phyloP scores from a whole-genome alignment of 129 eudicot species.

The Saposhnikovia divaricata region DNA sequence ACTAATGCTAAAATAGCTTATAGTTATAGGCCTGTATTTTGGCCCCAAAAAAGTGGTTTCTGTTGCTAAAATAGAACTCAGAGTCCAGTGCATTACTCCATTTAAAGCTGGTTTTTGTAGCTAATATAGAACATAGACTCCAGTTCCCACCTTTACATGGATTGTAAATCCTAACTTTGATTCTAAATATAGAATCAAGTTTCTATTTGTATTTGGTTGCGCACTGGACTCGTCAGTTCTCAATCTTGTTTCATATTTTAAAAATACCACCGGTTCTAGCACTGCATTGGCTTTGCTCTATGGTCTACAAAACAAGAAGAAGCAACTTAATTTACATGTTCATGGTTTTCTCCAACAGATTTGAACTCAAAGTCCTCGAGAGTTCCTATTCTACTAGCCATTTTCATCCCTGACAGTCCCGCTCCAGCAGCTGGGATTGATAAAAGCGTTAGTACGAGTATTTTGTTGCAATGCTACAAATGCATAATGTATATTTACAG shows the following conservation, averaged over 20 bases:
- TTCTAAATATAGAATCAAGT: not conserved
- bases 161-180: not conserved
- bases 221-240: not conserved
- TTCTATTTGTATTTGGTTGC: not conserved
- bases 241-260: not conserved
- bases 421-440: slow-evolving; percentile 89
- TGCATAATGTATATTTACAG: not conserved
- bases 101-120: not conserved
- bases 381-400: slow-evolving; percentile 92
- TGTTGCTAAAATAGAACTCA: not conserved
- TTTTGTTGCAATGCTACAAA: not conserved
- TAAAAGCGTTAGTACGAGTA: slow-evolving; percentile 14
- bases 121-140: not conserved
- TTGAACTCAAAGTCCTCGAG: slow-evolving; percentile 92
- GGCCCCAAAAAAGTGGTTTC: not conserved
- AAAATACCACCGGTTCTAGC: not conserved
- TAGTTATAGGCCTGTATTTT: not conserved
- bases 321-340: slow-evolving; percentile 40
- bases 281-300: not conserved
- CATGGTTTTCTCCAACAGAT: slow-evolving; percentile 77
- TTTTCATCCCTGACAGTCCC: slow-evolving; percentile 86
- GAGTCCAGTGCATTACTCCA: not conserved
- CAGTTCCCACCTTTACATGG: not conserved
- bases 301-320: not conserved
- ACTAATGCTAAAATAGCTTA: not conserved